Base-by-base conservation (phyloP, 1,284 basidiomycete genomes). In the Leucocoprinus gongylophorus region DNA sequence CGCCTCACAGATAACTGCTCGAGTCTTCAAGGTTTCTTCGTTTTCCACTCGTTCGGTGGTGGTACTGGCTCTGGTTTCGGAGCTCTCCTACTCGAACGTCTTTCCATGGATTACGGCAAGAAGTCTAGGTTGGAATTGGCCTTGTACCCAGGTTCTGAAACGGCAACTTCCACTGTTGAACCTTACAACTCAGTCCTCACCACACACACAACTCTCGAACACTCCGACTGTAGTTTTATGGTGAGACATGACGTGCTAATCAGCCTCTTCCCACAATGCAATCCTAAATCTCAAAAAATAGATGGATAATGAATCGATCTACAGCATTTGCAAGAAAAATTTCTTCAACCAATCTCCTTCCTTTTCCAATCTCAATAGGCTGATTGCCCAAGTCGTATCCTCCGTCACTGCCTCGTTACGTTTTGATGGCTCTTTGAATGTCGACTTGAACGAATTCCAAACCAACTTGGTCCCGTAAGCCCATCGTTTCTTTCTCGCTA, bases 31-130 rank as follows among this genome's bases (percentile, higher is more conserved):
- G 95, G 97, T 62, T 99, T 99, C 83, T 99, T 99, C 69, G 93
- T 99, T 66, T 99, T 99, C 85, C 97, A 99, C 78, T 99, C 97
- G 42, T 97, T 98, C 66, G 97, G 97, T 67, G 97, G 97, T 71
- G 97, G 97, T 71, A 99, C 95, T 62, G 97, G 97, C 65, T 99
- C 97, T 57, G 97, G 97, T 63, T 98, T 99, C 70, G 97, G 97
- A 67, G 95, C 97, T 50, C 87, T 99, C 62, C 79, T 99, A 51
- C 81, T 99, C 58, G 97, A 99, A 74, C 85, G 93, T 56, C 85
- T 99, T 57, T 95, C 95, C 40, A 87, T 89, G 57, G 95, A 99
- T 74, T 99, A 98, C 64, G 97, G 97, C 71, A 99, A 99, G 73
- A 99, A 99, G 78, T 94, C 94, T 51, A 99, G 99, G 80, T 81